Base-by-base conservation (phyloP, 208 protist species). In the Kentomonas sorsogonicus region DNA sequence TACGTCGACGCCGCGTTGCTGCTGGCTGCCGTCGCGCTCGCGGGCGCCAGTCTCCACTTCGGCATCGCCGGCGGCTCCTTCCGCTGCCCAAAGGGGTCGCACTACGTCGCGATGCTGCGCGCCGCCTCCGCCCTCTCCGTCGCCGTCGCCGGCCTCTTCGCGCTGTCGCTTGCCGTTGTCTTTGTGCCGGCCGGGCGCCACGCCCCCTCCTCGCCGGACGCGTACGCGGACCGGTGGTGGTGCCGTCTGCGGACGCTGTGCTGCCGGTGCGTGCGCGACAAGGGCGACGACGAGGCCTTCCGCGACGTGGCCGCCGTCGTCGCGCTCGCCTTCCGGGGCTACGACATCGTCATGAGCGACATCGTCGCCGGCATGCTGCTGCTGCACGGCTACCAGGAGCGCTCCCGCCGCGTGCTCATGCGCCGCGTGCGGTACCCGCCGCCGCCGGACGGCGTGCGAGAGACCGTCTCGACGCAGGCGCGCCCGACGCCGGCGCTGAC, bases 331-430 rank as follows among this genome's bases (percentile, higher is more conserved):
- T 95, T 95, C 59, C 70, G 77, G n/a, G 80, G 62, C 18, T 90
- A 88, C 64, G 83, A 91, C 65, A 68, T 95, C 45, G 89, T 93
- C 11, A 82, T 80, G 30, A 89, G 78, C 57, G 89, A 95, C 60
- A 74, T 95, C 20, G 81, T 71, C 10, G 85, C 89, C 0, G 89
- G 89, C 16, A 66, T 89, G 41, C 66, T 95, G n/a, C 68, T 95
- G n/a, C 43, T 93, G 36, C 74, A 91, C 59, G 78, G 69, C 25
- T 76, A 80, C 38, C 89, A 95, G 53, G 55, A 61, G 18, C 54
- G 57, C 16, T 77, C 66, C 2, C 66, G 67, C 48, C 64, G 66
- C 25, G n/a, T 69, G 2, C 30, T 73, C 25, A 38, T 58, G 9
- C 27, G 40, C 0, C 47, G 47, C 34, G 61, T 92, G 30, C 20